phyloP scores from a whole-genome alignment of 75 land plant species.

The Sequoiadendron giganteum region DNA sequence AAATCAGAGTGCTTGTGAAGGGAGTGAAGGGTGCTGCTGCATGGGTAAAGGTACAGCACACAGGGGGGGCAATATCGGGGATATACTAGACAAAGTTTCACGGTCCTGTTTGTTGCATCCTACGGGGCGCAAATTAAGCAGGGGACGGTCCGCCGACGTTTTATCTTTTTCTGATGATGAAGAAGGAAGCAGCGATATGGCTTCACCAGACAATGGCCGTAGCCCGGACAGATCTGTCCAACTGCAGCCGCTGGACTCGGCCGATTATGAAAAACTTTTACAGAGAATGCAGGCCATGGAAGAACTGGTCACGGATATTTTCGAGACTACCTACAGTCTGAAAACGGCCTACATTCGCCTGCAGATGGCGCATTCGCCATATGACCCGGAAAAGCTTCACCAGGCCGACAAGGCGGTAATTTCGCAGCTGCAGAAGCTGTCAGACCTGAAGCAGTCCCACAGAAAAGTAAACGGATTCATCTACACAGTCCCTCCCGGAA shows the following conservation, averaged over 20 bases:
- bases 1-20: neutral
- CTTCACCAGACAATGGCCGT: neutral
- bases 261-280: slow-evolving; percentile 1
- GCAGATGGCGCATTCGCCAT: slow-evolving; percentile 64
- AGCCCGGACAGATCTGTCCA: slow-evolving; percentile 2
- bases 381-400: slow-evolving; percentile 61
- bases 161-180: slow-evolving; percentile 10
- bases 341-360: slow-evolving; percentile 53
- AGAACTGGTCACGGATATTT: slow-evolving; percentile 44
- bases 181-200: slow-evolving; percentile 3
- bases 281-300: slow-evolving; percentile 38
- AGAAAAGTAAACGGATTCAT: slow-evolving; percentile 11
- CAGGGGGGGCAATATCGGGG: slow-evolving; percentile 45
- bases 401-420: slow-evolving; percentile 60
- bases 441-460: slow-evolving; percentile 45
- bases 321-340: slow-evolving; percentile 48
- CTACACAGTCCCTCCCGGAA: neutral
- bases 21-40: neutral
- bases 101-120: slow-evolving; percentile 61
- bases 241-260: slow-evolving; percentile 9
- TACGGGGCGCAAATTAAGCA: slow-evolving; percentile 15
- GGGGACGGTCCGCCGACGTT: neutral
- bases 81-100: slow-evolving; percentile 63
- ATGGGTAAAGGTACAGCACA: neutral
- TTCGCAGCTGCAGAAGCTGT: slow-evolving; percentile 48